Conservation (phyloP, 495 filamentous ascomycete genomes). For the Penicilliopsis zonata region DNA sequence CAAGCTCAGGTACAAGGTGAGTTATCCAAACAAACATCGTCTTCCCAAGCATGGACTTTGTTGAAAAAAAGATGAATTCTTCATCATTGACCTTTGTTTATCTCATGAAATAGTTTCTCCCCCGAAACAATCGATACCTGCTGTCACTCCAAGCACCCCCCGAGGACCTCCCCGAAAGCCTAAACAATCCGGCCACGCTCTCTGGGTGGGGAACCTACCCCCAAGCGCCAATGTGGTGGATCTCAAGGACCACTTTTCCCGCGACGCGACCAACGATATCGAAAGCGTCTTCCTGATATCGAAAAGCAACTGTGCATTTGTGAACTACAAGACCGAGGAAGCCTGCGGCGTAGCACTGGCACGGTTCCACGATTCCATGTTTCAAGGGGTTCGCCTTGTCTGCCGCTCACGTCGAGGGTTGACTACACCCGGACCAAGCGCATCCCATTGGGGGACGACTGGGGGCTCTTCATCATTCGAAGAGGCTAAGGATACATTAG, state of each 20-base stretch:
- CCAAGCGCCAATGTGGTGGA: constrained; percentile 65
- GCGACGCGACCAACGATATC: constrained; percentile 62
- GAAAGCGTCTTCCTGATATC: constrained; percentile 92
- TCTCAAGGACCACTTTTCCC: constrained; percentile 84
- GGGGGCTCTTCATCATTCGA: neutral
- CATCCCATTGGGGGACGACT: constrained; percentile 8
- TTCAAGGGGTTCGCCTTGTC: constrained; percentile 82
- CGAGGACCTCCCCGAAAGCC: constrained; percentile 89
- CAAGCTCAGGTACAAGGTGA: constrained; percentile 14
- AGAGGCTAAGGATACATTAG: neutral
- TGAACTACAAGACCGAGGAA: constrained; percentile 80
- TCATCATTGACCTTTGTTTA: too few species aligned
- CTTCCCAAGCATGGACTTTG: too few species aligned
- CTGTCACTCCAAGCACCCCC: constrained; percentile 36
- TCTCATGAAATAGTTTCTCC: constrained; percentile 10
- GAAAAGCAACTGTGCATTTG: constrained; percentile 96
- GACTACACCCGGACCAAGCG: constrained; percentile 19
- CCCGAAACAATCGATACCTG: constrained; percentile 6
- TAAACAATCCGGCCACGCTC: constrained; percentile 82
- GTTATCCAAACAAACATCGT: too few species aligned
- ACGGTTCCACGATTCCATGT: constrained; percentile 84
- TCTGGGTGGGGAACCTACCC: constrained; percentile 95
- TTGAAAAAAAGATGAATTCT: too few species aligned
- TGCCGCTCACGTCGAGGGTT: constrained; percentile 64
- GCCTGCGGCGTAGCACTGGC: constrained; percentile 67